Conservation (phyloP, 345 rosid genomes). For the Lepidium sativum region DNA sequence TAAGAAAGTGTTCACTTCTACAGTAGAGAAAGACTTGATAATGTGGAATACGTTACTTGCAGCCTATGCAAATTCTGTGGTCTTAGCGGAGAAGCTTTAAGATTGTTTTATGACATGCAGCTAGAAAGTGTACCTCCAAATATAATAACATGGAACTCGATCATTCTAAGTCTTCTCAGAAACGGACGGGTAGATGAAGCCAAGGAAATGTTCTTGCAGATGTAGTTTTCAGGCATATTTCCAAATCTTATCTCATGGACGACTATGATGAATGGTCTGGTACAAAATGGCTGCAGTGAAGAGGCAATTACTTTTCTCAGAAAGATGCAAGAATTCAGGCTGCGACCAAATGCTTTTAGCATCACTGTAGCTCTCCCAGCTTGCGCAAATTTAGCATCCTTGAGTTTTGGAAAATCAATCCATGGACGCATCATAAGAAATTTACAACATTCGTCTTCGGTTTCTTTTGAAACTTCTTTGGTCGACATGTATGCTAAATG, state of each 20-base stretch:
- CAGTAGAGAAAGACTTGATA: slow-evolving; percentile 36
- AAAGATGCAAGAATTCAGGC: slow-evolving; percentile 49
- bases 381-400: slow-evolving; percentile 33
- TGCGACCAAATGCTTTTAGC: slow-evolving; percentile 38
- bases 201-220: slow-evolving; percentile 47
- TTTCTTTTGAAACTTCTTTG: slow-evolving; percentile 38
- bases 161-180: slow-evolving; percentile 48
- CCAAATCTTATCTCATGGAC: slow-evolving; percentile 55
- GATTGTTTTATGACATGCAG: slow-evolving; percentile 69
- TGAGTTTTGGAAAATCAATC: slow-evolving; percentile 41
- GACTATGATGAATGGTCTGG: slow-evolving; percentile 50
- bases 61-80: slow-evolving; percentile 60
- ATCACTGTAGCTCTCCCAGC: slow-evolving; percentile 45
- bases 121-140: slow-evolving; percentile 52
- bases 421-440: slow-evolving; percentile 50
- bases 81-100: slow-evolving; percentile 47
- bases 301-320: slow-evolving; percentile 38
- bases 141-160: slow-evolving; percentile 58
- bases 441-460: slow-evolving; percentile 18
- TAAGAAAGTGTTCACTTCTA: slow-evolving; percentile 39
- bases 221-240: slow-evolving; percentile 38
- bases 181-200: slow-evolving; percentile 49
- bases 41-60: slow-evolving; percentile 60
- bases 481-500: slow-evolving; percentile 65
- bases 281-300: slow-evolving; percentile 35